A percentile compares a stretch with the other conserved stretches of the same genome.
These are phyloP conservation scores for Tulasnella sp. DNA, from an alignment of 768 basidiomycete species.

Conservation along the genomic window DNA sequence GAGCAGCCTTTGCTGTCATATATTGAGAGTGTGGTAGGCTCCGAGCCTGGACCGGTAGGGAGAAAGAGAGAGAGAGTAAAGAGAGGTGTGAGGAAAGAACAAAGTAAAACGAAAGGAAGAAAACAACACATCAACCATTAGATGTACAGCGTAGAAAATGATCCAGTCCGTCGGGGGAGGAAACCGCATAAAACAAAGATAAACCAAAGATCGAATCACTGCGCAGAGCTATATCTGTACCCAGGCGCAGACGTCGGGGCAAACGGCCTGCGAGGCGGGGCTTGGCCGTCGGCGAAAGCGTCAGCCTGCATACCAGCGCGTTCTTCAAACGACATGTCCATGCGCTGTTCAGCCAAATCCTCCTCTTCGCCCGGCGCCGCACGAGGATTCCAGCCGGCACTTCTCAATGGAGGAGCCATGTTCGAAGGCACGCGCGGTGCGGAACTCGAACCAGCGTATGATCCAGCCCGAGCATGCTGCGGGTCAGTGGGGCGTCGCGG, in stretches of 20 bases:
- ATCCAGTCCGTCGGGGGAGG: neutral
- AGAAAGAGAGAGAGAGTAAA: neutral
- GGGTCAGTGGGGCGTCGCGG: neutral
- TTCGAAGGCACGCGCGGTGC: neutral
- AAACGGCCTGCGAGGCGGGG: conserved; percentile 13
- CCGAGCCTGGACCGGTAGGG: neutral
- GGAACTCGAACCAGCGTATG: conserved; percentile 14
- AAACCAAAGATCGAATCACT: neutral
- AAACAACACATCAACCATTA: conserved; percentile 1
- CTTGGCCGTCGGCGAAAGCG: conserved; percentile 21
- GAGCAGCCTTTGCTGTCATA: neutral
- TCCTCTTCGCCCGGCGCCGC: conserved; percentile 11
- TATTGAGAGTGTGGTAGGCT: neutral
- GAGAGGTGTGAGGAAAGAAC: neutral
- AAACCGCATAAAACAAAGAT: neutral
- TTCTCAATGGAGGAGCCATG: neutral
- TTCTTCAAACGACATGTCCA: conserved; percentile 21
- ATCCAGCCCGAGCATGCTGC: neutral
- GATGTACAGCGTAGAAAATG: neutral
- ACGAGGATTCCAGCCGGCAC: conserved; percentile 1
- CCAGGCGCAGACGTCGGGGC: conserved; percentile 9
- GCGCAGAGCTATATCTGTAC: conserved; percentile 9
- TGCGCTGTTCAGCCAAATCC: conserved; percentile 17
- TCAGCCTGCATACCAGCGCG: neutral
- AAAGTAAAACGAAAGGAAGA: neutral